Conservation (phyloP, 2,329 filamentous ascomycete genomes). For the Ceratocystis lukuohia region DNA sequence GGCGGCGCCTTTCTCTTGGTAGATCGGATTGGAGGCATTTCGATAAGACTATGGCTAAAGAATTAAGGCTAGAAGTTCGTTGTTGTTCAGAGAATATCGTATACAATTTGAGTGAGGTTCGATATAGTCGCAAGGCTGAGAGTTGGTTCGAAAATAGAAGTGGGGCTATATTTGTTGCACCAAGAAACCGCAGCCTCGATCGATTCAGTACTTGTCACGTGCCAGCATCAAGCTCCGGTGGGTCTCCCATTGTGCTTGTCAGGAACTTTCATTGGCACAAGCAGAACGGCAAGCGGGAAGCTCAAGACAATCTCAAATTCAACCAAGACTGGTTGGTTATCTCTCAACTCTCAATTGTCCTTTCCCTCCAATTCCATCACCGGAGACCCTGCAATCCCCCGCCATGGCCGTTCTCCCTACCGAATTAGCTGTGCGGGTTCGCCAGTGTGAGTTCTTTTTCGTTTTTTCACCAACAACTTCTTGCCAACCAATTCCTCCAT, state of each 20-base stretch:
- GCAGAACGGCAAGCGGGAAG: background rate
- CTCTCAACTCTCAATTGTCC: too few relatives aligned
- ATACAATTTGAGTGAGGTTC: background rate
- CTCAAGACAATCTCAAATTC: background rate
- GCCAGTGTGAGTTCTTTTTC: slow-evolving; percentile 49
- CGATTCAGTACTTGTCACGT: background rate
- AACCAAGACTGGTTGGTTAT: background rate
- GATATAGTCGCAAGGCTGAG: slow-evolving; percentile 13
- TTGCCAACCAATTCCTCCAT: background rate
- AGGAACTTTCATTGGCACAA: background rate
- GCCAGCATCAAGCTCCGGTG: background rate
- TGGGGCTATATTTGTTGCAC: background rate
- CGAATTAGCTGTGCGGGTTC: slow-evolving; percentile 70
- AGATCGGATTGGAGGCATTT: slow-evolving; percentile 69
- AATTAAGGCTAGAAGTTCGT: background rate
- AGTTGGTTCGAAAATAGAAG: slow-evolving; percentile 11
- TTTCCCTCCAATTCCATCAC: slow-evolving; percentile 21
- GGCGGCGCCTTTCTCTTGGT: slow-evolving; percentile 70
- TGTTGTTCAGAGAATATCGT: background rate
- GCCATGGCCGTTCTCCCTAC: slow-evolving; percentile 84
- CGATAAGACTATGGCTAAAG: background rate
- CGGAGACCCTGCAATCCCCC: slow-evolving; percentile 26
- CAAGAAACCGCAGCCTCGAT: background rate
- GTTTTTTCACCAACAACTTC: background rate
- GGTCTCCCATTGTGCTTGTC: background rate